phyloP scores from a whole-genome alignment of 2,329 filamentous ascomycete genomes.

The Aciculosporium take region DNA sequence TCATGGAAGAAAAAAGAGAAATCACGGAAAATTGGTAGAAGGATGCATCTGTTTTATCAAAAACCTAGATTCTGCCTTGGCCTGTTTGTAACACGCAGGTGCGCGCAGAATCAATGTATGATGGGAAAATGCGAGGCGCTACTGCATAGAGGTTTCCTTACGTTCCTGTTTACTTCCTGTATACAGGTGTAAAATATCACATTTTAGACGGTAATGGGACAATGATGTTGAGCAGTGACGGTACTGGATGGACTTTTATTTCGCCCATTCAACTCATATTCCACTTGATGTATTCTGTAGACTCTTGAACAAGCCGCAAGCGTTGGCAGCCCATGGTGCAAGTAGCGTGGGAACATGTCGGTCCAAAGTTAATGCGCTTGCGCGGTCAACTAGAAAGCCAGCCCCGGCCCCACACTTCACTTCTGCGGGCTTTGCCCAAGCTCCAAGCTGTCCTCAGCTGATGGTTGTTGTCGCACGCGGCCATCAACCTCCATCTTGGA shows the following conservation, averaged over 20 bases:
- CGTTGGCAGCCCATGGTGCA: no score
- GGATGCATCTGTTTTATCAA: constrained; percentile 1
- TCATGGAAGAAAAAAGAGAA: background rate
- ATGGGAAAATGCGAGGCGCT: constrained; percentile 24
- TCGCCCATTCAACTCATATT: no score
- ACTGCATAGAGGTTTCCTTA: constrained; percentile 37
- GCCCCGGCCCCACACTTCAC: background rate
- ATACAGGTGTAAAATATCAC: constrained; percentile 41
- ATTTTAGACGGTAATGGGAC: constrained; percentile 27
- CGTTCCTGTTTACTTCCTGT: constrained; percentile 28
- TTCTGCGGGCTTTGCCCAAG: constrained; percentile 16
- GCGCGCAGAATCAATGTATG: constrained; percentile 20
- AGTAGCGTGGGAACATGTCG: constrained; percentile 1
- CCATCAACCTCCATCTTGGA: constrained; percentile 11
- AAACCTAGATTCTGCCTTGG: constrained; percentile 1
- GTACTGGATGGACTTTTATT: background rate
- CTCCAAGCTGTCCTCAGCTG: constrained; percentile 31
- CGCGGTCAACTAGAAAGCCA: no score
- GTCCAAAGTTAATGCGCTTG: background rate
- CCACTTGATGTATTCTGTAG: no score
- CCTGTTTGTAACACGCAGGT: constrained; percentile 5
- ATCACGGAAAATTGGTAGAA: background rate
- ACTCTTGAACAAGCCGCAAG: no score
- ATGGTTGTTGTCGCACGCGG: background rate
- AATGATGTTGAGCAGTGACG: background rate